These are phyloP conservation scores for Umbelopsis isabellina DNA, from an alignment of 192 early-diverging fungal genomes.

Conservation along the genomic window DNA sequence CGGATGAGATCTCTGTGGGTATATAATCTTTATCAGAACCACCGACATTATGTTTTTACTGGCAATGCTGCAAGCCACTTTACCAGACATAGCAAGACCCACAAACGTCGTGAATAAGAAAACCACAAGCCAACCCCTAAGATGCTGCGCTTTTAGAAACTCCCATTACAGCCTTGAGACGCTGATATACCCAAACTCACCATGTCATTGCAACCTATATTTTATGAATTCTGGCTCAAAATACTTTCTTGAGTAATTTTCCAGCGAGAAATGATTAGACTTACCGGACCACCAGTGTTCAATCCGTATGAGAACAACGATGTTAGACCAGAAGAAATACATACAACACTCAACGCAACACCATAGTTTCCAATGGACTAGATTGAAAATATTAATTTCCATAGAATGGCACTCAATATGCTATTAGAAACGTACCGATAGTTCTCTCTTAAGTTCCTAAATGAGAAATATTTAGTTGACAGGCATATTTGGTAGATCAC, in stretches of 20 bases:
- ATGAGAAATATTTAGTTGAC: background rate
- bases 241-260: background rate
- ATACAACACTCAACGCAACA: constrained; percentile 51
- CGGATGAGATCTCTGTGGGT: constrained; percentile 46
- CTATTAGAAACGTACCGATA: constrained; percentile 30
- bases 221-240: background rate
- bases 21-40: constrained; percentile 19
- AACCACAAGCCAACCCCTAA: constrained; percentile 51
- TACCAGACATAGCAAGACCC: constrained; percentile 50
- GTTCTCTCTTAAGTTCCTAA: constrained; percentile 44
- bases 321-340: constrained; percentile 51
- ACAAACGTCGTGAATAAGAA: constrained; percentile 48
- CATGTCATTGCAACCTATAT: constrained; percentile 33
- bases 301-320: constrained; percentile 47
- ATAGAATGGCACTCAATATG: constrained; percentile 22
- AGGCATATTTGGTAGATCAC: background rate
- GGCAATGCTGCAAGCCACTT: constrained; percentile 22
- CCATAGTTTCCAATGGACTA: constrained; percentile 39
- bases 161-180: too few relatives aligned
- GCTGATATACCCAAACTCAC: background rate
- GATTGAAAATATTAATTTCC: background rate
- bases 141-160: background rate
- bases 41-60: background rate
- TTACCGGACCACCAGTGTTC: constrained; percentile 51
- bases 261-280: background rate